phyloP scores from a whole-genome alignment of 306 rosid species.

The Hippophae rhamnoides region DNA sequence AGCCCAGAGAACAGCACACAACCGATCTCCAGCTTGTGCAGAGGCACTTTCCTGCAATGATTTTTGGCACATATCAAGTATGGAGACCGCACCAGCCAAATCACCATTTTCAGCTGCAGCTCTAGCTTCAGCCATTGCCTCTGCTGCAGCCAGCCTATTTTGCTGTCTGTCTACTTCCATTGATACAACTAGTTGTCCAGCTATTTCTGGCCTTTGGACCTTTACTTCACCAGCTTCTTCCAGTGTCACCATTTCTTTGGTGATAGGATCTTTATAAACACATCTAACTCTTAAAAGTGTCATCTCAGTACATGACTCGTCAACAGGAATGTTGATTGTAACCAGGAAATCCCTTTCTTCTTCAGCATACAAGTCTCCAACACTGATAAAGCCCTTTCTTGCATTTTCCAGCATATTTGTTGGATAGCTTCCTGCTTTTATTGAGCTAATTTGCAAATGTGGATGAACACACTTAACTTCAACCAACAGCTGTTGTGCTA shows the following conservation, averaged over 20 bases:
- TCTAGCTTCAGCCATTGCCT: constrained; percentile 76
- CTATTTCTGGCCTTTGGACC: constrained; percentile 57
- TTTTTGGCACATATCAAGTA: constrained; percentile 44
- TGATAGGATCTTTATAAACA: constrained; percentile 50
- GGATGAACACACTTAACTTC: constrained; percentile 53
- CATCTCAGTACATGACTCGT: constrained; percentile 39
- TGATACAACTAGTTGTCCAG: constrained; percentile 37
- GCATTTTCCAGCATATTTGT: constrained; percentile 37
- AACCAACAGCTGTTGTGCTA: constrained; percentile 68
- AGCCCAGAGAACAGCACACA: constrained; percentile 52
- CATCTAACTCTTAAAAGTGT: constrained; percentile 49
- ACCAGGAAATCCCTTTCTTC: constrained; percentile 84
- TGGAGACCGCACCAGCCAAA: constrained; percentile 57
- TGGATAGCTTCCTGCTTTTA: constrained; percentile 74
- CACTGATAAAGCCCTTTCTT: constrained; percentile 52
- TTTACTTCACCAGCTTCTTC: constrained; percentile 45
- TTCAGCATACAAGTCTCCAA: constrained; percentile 86
- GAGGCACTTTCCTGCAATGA: constrained; percentile 53
- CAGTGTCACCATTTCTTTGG: constrained; percentile 49
- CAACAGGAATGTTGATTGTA: constrained; percentile 64
- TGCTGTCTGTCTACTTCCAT: constrained; percentile 77
- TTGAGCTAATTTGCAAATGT: constrained; percentile 39
- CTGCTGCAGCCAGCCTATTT: constrained; percentile 56
- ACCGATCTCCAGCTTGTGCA: constrained; percentile 47
- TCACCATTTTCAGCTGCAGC: constrained; percentile 62